These are phyloP conservation scores for Penicillium desertorum DNA, from an alignment of 495 filamentous ascomycete genomes.

Conservation along the genomic window DNA sequence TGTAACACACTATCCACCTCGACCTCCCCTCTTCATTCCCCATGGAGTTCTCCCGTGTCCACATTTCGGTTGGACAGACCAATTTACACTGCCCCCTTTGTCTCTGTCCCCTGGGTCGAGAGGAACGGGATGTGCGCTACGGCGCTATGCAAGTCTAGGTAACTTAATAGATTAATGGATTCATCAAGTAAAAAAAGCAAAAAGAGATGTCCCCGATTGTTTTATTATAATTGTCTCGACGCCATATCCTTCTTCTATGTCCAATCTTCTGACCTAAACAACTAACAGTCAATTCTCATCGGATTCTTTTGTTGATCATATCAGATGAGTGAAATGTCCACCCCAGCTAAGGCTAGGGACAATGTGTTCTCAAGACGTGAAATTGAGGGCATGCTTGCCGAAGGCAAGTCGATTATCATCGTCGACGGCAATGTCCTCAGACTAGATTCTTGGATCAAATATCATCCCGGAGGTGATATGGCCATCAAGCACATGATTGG, in stretches of 20 bases:
- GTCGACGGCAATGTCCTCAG: constrained; percentile 72
- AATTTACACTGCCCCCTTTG: constrained; percentile 18
- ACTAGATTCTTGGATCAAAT: constrained; percentile 76
- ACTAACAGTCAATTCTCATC: neutral
- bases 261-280: neutral
- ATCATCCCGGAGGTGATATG: constrained; percentile 82
- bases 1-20: neutral
- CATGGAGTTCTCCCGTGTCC: constrained; percentile 5
- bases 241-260: neutral
- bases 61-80: constrained; percentile 13
- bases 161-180: constrained; percentile 12
- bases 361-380: constrained; percentile 60
- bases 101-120: constrained; percentile 6
- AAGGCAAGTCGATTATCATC: constrained; percentile 70
- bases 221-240: neutral
- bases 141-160: constrained; percentile 12
- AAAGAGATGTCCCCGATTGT: neutral
- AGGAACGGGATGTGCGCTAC: constrained; percentile 10
- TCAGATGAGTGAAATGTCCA: constrained; percentile 8
- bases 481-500: constrained; percentile 87
- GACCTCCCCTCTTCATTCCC: constrained; percentile 1
- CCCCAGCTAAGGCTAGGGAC: constrained; percentile 37
- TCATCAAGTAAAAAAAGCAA: neutral
- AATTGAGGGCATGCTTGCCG: constrained; percentile 75
- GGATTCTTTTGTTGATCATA: constrained; percentile 1